Base-by-base conservation (phyloP, 1,139 yeast species). In the Pichia norvegensis region DNA sequence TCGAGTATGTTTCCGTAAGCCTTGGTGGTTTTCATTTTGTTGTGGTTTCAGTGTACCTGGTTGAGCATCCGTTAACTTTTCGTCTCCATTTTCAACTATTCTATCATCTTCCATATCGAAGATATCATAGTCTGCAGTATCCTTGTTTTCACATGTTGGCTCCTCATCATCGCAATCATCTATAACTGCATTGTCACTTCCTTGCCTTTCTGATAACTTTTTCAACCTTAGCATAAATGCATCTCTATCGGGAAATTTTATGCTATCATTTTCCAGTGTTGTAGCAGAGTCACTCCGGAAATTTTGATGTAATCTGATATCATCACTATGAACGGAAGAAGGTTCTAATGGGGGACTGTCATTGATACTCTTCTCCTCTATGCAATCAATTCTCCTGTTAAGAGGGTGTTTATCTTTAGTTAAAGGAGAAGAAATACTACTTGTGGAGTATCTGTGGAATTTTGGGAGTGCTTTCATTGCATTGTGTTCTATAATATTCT, bases 1-100 rank as follows among this genome's bases (percentile, higher is more conserved):
- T 44, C 83, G 63, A 2, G 79, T 76, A 42, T 55, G 59, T 40
- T 57, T 59, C 35, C 56, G 46, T 19, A 51, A 38, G 9, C 42
- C 36, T 17, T 39, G 49, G 3, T 4, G 6, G n/a, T 7, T 27
- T 27, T 27, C 31, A 6, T 10, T 13, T 27, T 29, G 13, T 7
- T 36, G 20, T 10, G 20, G 29, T 2, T 20, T 36, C 17, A 19
- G 11, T 20, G 11, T 11, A 16, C 7, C 13, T 23, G 25, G 6
- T 9, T 23, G 6, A 23, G 9, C 25, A 6, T 23, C 9, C 6
- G 11, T 5, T 13, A 29, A 29, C 6, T 13, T 13, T n/a, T n/a
- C n/a, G 14, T 29, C 33, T n/a, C 4, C 11, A 8, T 41, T 20
- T 17, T 14, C 29, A 14, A 6, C 21, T 8, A 17, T 33, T 14